phyloP scores from a whole-genome alignment of 2,329 filamentous ascomycete genomes.

The Ceratocystis cubensis region DNA sequence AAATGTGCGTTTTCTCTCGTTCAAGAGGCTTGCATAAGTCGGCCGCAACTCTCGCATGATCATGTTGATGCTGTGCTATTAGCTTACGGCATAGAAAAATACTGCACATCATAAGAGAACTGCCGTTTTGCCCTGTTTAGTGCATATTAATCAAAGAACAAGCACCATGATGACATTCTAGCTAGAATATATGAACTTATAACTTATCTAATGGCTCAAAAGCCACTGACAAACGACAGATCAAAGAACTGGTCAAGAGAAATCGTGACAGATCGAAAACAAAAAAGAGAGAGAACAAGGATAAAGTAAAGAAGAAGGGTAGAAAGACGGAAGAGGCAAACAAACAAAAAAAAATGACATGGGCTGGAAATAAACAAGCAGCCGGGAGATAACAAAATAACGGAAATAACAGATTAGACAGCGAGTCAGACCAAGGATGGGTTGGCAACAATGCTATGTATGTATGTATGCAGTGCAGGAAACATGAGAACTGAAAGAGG shows the following conservation, averaged over 20 bases:
- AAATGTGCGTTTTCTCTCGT: neutral
- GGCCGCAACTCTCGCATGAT: no score
- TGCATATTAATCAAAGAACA: neutral
- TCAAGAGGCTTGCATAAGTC: neutral
- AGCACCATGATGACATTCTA: neutral
- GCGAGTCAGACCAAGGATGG: neutral
- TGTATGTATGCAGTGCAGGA: conserved; percentile 7
- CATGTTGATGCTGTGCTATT: no score
- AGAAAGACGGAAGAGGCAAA: neutral
- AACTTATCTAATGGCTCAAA: neutral
- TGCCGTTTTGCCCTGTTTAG: neutral
- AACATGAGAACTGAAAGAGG: neutral
- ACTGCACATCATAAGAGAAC: no score
- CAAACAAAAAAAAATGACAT: neutral
- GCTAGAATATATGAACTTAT: neutral
- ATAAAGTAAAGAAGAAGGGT: no score
- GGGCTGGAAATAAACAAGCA: neutral
- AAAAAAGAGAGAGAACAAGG: no score
- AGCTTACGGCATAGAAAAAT: no score
- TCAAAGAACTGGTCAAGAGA: neutral
- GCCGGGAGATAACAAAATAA: neutral
- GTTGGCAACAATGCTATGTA: conserved; percentile 5
- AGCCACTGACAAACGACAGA: neutral
- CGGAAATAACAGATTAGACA: neutral
- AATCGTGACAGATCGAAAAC: neutral